These are phyloP conservation scores for Penicillium lagena DNA, from an alignment of 495 filamentous ascomycete genomes.

Conservation along the genomic window DNA sequence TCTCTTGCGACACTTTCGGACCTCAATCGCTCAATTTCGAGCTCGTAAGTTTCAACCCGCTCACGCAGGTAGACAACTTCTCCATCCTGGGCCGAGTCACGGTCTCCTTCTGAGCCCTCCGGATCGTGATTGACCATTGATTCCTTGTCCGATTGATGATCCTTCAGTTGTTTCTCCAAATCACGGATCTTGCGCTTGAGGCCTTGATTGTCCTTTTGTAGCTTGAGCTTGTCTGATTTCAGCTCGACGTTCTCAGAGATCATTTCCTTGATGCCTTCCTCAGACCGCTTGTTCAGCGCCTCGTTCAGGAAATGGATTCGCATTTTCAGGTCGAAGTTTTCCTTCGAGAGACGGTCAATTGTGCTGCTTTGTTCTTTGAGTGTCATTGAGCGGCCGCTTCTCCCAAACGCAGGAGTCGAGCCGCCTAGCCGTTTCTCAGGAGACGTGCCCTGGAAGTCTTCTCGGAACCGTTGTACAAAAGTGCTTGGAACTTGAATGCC, in stretches of 20 bases:
- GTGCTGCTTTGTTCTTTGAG: slow-evolving; percentile 96
- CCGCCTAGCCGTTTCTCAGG: slow-evolving; percentile 47
- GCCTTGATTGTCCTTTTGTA: slow-evolving; percentile 81
- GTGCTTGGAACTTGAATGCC: slow-evolving; percentile 88
- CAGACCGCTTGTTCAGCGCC: slow-evolving; percentile 83
- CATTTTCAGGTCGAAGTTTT: slow-evolving; percentile 94
- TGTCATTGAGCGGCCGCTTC: slow-evolving; percentile 76
- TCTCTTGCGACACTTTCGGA: slow-evolving; percentile 71
- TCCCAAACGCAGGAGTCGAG: slow-evolving; percentile 46
- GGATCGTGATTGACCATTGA: slow-evolving; percentile 53
- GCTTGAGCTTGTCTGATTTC: slow-evolving; percentile 78
- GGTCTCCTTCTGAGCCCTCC: slow-evolving; percentile 48
- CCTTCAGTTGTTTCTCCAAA: slow-evolving; percentile 76
- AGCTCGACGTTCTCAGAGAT: slow-evolving; percentile 95
- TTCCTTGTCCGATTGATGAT: slow-evolving; percentile 51
- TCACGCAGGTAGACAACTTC: slow-evolving; percentile 80
- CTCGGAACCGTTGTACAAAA: slow-evolving; percentile 75
- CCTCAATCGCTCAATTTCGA: slow-evolving; percentile 72
- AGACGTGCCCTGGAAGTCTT: slow-evolving; percentile 44
- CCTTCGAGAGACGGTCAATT: slow-evolving; percentile 88
- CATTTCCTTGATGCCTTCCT: slow-evolving; percentile 96
- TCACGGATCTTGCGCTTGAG: slow-evolving; percentile 74
- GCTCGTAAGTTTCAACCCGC: slow-evolving; percentile 72
- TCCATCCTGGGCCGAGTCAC: slow-evolving; percentile 55
- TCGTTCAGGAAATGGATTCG: slow-evolving; percentile 96